Evolutionary conservation across 2,329 filamentous ascomycete species (phyloP).

Genomic region (Aureobasidium sp.): DNA sequence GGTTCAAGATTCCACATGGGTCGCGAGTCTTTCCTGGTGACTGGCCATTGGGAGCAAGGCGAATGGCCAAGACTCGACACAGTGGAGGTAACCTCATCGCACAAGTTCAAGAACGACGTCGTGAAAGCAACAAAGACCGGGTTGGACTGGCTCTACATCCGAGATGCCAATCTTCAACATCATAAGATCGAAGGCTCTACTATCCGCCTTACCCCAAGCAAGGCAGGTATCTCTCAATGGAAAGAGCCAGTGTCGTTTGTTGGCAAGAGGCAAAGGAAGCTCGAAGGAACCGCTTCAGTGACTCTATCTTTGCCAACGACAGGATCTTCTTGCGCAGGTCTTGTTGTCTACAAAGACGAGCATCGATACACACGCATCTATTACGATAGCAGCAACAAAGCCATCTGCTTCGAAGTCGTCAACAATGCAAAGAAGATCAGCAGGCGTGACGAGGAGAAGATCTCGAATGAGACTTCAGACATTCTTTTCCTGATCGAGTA

Average conservation of each 20-base stretch:
- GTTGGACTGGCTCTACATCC: slow-evolving; percentile 10
- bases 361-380: not conserved
- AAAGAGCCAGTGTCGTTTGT: not conserved
- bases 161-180: not conserved
- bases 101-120: not conserved
- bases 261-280: not conserved
- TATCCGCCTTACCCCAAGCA: not conserved
- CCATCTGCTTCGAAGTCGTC: not conserved
- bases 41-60: slow-evolving; percentile 43
- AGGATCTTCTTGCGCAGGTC: not conserved
- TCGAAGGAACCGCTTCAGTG: not conserved
- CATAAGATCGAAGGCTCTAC: not conserved
- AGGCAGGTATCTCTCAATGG: not conserved
- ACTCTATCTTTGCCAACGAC: not conserved
- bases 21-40: slow-evolving; percentile 45
- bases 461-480: not conserved
- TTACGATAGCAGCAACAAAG: not conserved
- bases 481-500: not conserved
- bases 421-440: not conserved
- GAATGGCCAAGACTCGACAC: slow-evolving; percentile 28
- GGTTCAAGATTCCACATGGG: slow-evolving; percentile 45
- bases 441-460: not conserved
- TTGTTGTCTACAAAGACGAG: slow-evolving; percentile 6
- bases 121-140: not conserved
- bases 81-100: not conserved